Base-by-base conservation (phyloP, 2,329 filamentous ascomycete genomes). In the Pyrenochaeta sp. region DNA sequence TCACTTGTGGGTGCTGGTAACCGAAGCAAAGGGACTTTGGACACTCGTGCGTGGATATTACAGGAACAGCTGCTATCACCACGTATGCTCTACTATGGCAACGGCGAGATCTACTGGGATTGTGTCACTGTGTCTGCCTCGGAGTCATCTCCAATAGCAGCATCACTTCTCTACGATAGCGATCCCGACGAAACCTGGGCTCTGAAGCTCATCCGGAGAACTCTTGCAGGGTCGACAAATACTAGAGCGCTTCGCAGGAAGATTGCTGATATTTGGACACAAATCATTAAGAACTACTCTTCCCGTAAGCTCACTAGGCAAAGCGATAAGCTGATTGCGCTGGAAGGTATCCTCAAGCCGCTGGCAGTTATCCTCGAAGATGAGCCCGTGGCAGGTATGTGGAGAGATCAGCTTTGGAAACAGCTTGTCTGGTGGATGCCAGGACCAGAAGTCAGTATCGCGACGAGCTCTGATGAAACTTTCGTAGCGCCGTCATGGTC, bases 1-100 rank as follows among this genome's bases (percentile, higher is more conserved):
- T 14, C n/a, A 4, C n/a, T 18, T 14, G 45, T 54, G 14, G 7
- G 17, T 20, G n/a, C 35, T 15, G 45, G 40, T 7, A 9, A 27
- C 39, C 45, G 54, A 6, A 37, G 33, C 2, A 60, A 49, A 41
- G 56, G 56, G 1, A 4, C 48, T 1, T 20, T 60, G 1, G 50
- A 55, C 21, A 43, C 47, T 9, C 45, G 57, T 9, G 54, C 49
- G 4, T 60, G 54, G 58, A 53, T 58, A 18, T 32, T 58, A 7
- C 54, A 60, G 21, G 57, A 60, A 27, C 57, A 54, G 15, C 33
- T 60, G 0, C 42, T 60, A 1, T 60, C 57, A 2, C 54, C 45
- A 9, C 40, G 57, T 1, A 49, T 57, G 7, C 17, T 60, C 1
- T 54, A 60, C 31, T 57, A 40, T 30, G 51, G 45, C 7, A 7